Base-by-base conservation (phyloP, 2,329 filamentous ascomycete genomes). In the Colletotrichum sansevieriae region DNA sequence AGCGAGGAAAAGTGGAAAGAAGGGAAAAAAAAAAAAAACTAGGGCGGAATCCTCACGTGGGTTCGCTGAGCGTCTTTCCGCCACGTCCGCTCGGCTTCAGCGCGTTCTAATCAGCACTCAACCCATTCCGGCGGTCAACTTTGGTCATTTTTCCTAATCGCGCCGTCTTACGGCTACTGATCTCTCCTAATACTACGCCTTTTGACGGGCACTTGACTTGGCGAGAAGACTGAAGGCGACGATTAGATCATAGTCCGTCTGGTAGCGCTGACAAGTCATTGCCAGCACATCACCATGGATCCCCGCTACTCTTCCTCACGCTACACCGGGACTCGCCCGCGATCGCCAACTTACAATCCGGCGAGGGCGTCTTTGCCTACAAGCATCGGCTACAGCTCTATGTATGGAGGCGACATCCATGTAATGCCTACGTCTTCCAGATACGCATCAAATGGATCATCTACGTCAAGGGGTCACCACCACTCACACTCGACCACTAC, bases 381-480 rank as follows among this genome's bases (percentile, higher is more conserved):
- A 55, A 82, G 81, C 74, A 78, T 85, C 59, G 83, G 82, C 25
- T 85, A 86, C 75, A 83, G 79, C 73, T 80, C 83, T 67, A 78
- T 83, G 65, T 87, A 87, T 71, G 80, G 81, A 67, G 83, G 84
- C 60, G 87, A 89, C 73, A 80, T 87, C 66, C 86, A 89, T 71
- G 82, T 84, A 71, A 79, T 87, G 74, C 85, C 86, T 18, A 77
- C 81, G 71, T 75, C 81, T 74, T 76, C 81, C 72, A 61, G 79
- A 78, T 72, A 72, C 57, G 22, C 57, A 12, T 15, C 59, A 15
- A 71, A 74, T 11, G 25, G 29, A 12, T 55, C 52, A 20, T 12
- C 35, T 20, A 41, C 52, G n/a, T 55, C 71, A 22, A 66, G 68
- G 63, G 68, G 70, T 25, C 64, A 67, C 44, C 62, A 71, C 12